Conservation (phyloP, 73 alveolate genomes). For the Stentor coeruleus region DNA sequence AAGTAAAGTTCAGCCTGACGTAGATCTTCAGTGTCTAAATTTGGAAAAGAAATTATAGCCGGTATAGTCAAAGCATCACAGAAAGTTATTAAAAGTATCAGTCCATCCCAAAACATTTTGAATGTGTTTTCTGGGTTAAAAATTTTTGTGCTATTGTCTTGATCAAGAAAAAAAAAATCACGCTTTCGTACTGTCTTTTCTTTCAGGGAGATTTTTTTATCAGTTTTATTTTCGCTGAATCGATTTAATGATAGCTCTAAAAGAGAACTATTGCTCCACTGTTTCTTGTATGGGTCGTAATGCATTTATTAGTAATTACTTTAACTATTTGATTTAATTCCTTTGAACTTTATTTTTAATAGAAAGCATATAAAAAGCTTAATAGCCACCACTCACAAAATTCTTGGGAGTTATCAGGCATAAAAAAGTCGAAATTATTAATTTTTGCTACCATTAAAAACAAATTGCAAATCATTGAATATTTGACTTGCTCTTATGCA, state of each 20-base stretch:
- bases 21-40: too few species aligned
- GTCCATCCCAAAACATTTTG: background rate
- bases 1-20: background rate
- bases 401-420: too few species aligned
- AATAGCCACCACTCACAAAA: too few species aligned
- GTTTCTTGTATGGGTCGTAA: background rate
- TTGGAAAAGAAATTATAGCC: background rate
- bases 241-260: background rate
- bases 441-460: too few species aligned
- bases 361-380: too few species aligned
- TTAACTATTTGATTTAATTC: too few species aligned
- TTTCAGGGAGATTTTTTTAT: background rate
- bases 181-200: background rate
- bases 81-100: background rate
- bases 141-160: background rate
- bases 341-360: too few species aligned
- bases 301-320: too few species aligned
- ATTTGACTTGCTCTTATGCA: too few species aligned
- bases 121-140: background rate
- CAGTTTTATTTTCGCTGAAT: background rate
- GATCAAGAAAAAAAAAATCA: background rate
- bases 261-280: background rate
- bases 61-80: background rate
- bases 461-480: too few species aligned
- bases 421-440: too few species aligned